Evolutionary conservation across 2,329 filamentous ascomycete genomes (phyloP).

Genomic region (Elsinoe fawcettii): DNA sequence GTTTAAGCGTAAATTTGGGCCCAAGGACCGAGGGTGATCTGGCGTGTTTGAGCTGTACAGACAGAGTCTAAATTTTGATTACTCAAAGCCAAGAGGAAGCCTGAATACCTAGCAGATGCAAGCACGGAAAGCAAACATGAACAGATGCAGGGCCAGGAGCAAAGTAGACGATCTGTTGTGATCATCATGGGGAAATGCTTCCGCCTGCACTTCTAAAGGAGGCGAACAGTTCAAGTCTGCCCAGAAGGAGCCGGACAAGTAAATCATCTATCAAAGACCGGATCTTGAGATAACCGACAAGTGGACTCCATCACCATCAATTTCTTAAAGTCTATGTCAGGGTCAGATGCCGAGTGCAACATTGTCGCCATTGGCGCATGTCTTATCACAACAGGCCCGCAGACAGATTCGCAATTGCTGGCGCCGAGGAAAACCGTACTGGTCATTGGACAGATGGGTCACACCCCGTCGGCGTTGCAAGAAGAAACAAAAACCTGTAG

Average conservation of each 20-base stretch:
- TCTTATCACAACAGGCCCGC: not conserved
- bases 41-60: not conserved
- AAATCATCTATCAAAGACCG: not conserved
- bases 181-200: not conserved
- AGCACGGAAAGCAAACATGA: not conserved
- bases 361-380: not conserved
- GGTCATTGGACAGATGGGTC: not conserved
- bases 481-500: not conserved
- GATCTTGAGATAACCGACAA: not conserved
- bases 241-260: not conserved
- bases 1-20: slow-evolving; percentile 7
- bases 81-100: not conserved
- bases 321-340: not conserved
- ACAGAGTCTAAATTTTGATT: not conserved
- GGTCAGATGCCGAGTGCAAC: not conserved
- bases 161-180: not conserved
- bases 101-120: not conserved
- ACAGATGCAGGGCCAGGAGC: not conserved
- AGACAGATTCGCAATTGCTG: not conserved
- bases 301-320: not conserved
- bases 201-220: not conserved
- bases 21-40: not conserved
- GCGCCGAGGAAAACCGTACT: slow-evolving; percentile 6
- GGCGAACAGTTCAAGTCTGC: not conserved
- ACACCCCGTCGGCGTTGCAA: not conserved